Evolutionary conservation across 2,329 filamentous ascomycete species (phyloP), one percentile per base, ranked within the genome.

Genomic region (Dothideomycetidae sp.): DNA sequence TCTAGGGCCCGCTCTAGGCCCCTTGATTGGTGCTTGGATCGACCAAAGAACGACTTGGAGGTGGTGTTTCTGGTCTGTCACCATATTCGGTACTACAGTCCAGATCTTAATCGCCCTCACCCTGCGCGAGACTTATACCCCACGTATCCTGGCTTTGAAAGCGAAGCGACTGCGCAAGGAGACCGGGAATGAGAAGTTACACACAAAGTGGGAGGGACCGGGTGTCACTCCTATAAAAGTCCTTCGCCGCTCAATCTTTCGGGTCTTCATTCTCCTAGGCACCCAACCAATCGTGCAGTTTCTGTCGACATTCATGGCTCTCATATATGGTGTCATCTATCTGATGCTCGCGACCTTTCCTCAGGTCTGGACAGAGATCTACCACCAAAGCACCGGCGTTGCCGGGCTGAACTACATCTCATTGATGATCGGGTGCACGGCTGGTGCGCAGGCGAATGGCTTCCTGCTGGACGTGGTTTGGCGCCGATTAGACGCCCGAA

Each of bases 21-120:
- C 42, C 1, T 37, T 46, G 3, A 34, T 43, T 16, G 46, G 61
- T 15, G 73, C 70, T 0, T 78, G 73, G 48, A 70, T 81, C 15
- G 63, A 71, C 1, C 57, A 75, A 46, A 59, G 67, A 39, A 70
- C 66, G 5, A 73, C 68, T 0, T 83, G 83, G 83, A 64, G 82
- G 46, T 90, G 81, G 81, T 64, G 88, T 0, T 88, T 88, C 62
- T 86, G 80, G 78, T 72, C 90, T 47, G 81, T 86, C 50, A 64
- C 86, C 7, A 90, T 92, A 49, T 54, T 88, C 15, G 63, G 78
- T 29, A 73, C 65, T 10, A 52, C 75, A 21, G 70, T 79, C 43
- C 86, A 79, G 73, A 39, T 79, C 10, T 54, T 85, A 41, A 84
- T 86, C 54, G 76, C 79, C 28, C 66, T 73, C 46, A 63, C 76